Base-by-base conservation (phyloP, 192 early-diverging fungal genomes). In the Entomortierella chlamydospora region DNA sequence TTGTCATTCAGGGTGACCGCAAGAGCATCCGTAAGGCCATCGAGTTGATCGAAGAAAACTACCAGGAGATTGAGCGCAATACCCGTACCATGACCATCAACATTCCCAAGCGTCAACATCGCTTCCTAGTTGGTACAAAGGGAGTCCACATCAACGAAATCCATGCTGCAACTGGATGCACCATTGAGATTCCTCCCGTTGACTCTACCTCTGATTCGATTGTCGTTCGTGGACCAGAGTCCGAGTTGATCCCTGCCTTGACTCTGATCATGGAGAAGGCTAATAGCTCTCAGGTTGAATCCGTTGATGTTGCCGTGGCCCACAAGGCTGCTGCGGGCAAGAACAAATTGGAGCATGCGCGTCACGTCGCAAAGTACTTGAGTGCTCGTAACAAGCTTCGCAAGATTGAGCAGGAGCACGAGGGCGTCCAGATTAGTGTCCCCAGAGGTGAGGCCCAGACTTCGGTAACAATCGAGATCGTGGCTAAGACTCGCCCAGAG, bases 71-170 rank as follows among this genome's bases (percentile, higher is more conserved):
- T 57, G 83, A 92, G 71, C 84, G 84, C 23, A 88, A 72, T 31
- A 91, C 93, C 53, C 82, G 89, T 34, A 90, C 87, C 13, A 76
- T 93, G 52, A 83, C 84, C 2, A 87, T 96, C 52, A 85, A 86
- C 45, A 85, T 98, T 49, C 92, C 93, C 49, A 97, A 98, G 86
- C 91, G 92, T 57, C 95, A 97, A 83, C 98, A 98, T 81, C 92
- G 91, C 49, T 97, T 96, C 81, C 83, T 99, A 23, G 86, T 97
- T 34, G 97, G 97, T 17, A 81, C 89, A 33, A 90, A 92, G 79
- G 95, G 93, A 30, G 77, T 87, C 28, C 87, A 86, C 26, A 86
- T 98, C 53, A 85, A 90, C 56, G 96, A 97, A 50, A 93, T 99
- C 55, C 82, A 95, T 49, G 88, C 89, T n/a, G 83, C 87, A 0